A percentile compares a stretch with the other conserved stretches of the same genome.
These are phyloP conservation scores for Harringtonia aguacate DNA, from an alignment of 2,329 filamentous ascomycete genomes.

Conservation along the genomic window DNA sequence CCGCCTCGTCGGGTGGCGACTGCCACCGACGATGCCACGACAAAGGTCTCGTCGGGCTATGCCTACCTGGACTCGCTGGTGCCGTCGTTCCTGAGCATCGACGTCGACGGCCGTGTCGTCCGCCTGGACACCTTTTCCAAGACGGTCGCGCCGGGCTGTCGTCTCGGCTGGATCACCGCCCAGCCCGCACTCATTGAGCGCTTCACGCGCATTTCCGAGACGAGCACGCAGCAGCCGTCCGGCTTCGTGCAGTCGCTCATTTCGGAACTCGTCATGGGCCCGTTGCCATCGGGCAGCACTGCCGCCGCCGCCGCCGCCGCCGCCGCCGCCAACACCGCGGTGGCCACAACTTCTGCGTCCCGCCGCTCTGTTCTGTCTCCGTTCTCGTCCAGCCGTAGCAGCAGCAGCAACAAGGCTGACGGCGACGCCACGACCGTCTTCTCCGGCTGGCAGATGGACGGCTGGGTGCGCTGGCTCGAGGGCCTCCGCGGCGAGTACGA, in stretches of 20 bases:
- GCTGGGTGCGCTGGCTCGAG: constrained; percentile 86
- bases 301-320: not conserved
- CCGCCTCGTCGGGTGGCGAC: constrained; percentile 8
- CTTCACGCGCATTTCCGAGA: constrained; percentile 58
- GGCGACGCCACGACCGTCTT: constrained; percentile 25
- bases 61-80: constrained; percentile 73
- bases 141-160: constrained; percentile 79
- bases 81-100: constrained; percentile 72
- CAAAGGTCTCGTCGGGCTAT: constrained; percentile 46
- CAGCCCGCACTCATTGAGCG: constrained; percentile 71
- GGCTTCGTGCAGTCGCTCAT: constrained; percentile 84
- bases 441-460: constrained; percentile 63
- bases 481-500: constrained; percentile 79
- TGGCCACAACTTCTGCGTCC: not conserved
- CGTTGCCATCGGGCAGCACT: constrained; percentile 36
- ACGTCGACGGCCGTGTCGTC: constrained; percentile 77
- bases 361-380: too few species aligned
- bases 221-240: constrained; percentile 70
- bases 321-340: not conserved
- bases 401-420: not conserved
- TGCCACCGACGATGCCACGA: constrained; percentile 15
- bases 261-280: constrained; percentile 64
- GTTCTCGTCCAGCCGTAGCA: not conserved
- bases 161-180: constrained; percentile 82
- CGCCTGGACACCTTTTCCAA: constrained; percentile 92